Evolutionary conservation across 345 rosid genomes (phyloP), one percentile per base, ranked within the genome.

Genomic region (Dipteronia sinensis): DNA sequence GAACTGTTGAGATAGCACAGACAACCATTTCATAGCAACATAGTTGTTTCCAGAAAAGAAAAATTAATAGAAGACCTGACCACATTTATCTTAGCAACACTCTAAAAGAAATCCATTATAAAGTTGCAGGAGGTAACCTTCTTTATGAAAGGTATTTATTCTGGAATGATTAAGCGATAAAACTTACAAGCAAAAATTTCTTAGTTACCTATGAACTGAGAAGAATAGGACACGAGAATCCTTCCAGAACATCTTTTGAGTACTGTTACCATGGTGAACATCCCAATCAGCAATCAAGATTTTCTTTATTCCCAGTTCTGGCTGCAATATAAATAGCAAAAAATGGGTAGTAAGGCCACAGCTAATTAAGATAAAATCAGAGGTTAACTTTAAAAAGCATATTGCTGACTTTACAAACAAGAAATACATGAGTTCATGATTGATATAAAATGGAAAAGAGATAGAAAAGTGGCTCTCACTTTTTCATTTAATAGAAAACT

Each of bases 271-370:
- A 34, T 96, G 98, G 83, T 96, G 99, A 71, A 94, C 94, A 86
- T 96, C 99, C 99, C 99, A 94, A 81, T 94, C 99, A 82, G 92
- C 98, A 83, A 96, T 82, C 88, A 96, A 79, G 76, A 96, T 92
- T 83, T 84, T 94, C 65, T 89, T 92, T 72, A 96, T 71, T 77
- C 94, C 91, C 82, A 95, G 80, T 77, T 90, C 94, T 7, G 89
- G 90, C 94, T 89, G 89, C 75, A 72, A 44, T 2, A 67, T 16
- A 58, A 19, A 69, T 74, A 65, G 25, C 29, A 3, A 69, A 61
- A 20, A 49, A 40, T 34, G 47, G 47, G 46, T 7, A 79, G 51
- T 56, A n/a, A 85, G 56, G 23, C 4, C 25, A 65, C 53, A 70
- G 51, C 16, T 61, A 8, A 74, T 51, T 11, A 79, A 51, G 13